Evolutionary conservation across 2,329 filamentous ascomycete species (phyloP).

Genomic region (Claviceps arundinis): DNA sequence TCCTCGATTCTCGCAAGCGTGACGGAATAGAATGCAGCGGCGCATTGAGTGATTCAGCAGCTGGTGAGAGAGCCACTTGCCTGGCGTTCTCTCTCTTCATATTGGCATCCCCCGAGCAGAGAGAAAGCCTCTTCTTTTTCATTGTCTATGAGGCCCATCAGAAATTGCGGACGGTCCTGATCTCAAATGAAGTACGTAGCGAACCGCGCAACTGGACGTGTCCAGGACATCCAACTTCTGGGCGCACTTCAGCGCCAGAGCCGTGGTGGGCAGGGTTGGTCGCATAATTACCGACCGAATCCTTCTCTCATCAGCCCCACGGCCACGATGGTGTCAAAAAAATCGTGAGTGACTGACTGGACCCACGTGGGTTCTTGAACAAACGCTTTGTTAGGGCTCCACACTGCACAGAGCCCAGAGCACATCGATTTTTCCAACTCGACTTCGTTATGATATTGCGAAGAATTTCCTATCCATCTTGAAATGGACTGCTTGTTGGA

Average conservation of each 20-base stretch:
- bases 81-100: no score
- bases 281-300: background rate
- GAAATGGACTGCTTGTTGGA: background rate
- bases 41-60: background rate
- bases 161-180: no score
- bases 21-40: slow-evolving; percentile 5
- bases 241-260: background rate
- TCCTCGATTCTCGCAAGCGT: slow-evolving; percentile 7
- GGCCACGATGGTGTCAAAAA: slow-evolving; percentile 4
- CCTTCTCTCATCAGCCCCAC: slow-evolving; percentile 1
- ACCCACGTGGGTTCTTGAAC: slow-evolving; percentile 5
- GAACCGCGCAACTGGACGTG: background rate
- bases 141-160: no score
- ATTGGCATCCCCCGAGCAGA: no score
- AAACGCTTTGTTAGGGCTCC: background rate
- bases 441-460: background rate
- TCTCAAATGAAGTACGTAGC: background rate
- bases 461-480: background rate
- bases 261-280: background rate
- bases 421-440: background rate
- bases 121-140: no score
- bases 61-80: no score
- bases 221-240: background rate
- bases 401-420: background rate
- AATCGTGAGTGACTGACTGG: slow-evolving; percentile 1